Conservation (phyloP, 2,329 filamentous ascomycete genomes). For the Stemphylium lycopersici region DNA sequence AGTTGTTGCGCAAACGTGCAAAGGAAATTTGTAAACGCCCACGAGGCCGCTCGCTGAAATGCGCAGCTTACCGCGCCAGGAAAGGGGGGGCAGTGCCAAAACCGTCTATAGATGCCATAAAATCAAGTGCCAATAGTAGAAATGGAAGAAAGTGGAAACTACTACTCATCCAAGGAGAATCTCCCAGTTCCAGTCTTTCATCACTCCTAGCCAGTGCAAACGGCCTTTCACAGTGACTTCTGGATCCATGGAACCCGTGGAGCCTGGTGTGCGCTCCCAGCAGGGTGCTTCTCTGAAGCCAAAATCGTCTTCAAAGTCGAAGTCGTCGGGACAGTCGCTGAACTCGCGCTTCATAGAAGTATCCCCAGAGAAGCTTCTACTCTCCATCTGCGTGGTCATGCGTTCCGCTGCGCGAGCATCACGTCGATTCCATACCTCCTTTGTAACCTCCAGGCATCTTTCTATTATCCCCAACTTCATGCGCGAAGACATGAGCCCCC, state of each 20-base stretch:
- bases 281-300: conserved; percentile 19
- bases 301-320: conserved; percentile 24
- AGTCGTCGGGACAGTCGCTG: conserved; percentile 26
- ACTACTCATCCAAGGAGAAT: conserved; percentile 31
- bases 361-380: conserved; percentile 14
- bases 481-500: conserved; percentile 64
- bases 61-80: not conserved
- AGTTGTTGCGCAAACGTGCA: not conserved
- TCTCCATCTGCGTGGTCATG: conserved; percentile 2
- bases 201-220: conserved; percentile 73
- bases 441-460: conserved; percentile 67
- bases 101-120: no score
- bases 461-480: conserved; percentile 73
- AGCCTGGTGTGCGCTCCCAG: not conserved
- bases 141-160: not conserved
- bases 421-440: conserved; percentile 70
- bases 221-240: conserved; percentile 69
- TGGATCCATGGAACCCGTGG: conserved; percentile 56
- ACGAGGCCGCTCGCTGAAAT: not conserved
- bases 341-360: conserved; percentile 32
- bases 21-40: not conserved
- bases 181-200: conserved; percentile 76
- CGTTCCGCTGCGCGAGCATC: conserved; percentile 57
- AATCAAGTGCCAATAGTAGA: not conserved
- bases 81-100: no score